Base-by-base conservation (phyloP, 2,329 filamentous ascomycete species). In the Ophiostoma angusticollis region DNA sequence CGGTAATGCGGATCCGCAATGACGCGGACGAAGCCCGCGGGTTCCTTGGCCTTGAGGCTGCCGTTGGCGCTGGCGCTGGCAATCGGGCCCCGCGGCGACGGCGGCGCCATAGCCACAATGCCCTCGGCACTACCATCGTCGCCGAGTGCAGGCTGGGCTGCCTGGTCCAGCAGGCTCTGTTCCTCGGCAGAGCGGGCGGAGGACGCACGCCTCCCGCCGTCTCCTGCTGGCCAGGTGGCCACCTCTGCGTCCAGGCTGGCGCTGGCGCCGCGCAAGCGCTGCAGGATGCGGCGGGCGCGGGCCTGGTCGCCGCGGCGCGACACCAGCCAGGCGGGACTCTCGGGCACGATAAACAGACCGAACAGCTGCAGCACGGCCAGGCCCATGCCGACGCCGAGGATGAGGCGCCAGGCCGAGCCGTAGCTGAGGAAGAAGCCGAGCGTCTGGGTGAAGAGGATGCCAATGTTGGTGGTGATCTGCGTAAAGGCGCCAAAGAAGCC, bases 391-490 rank as follows among this genome's bases (percentile, higher is more conserved):
- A 76, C 67, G 0, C 70, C 83, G 17, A 98, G 65, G 35, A 96
- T 87, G 57, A 84, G 70, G 42, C 91, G 70, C 91, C 91, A 98
- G 24, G 80, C 68, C 21, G 69, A 74, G 5, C 74, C 84, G 51
- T 78, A 70, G 61, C 86, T 94, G 41, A 94, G 55, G 57, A 94
- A 95, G 53, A 83, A 91, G 0, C 91, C 91, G 25, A 96, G 63
- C 0, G 79, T 69, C 58, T 96, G 91, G 0, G 87, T 80, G 19
- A 76, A 62, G 31, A 98, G 61, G 38, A 98, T 95, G 40, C 91
- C 91, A 18, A 87, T 64, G 53, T 96, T 96, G 64, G 87, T 87
- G 59, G 86, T 87, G 53, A 96, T 78, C 56, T 98, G 89, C 0
- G 91, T 96, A 59, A 93, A 80, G 40, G 74, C 69, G 11, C 76